Percentiles rank a stretch among this genome's conserved stretches.
phyloP scores from a whole-genome alignment of 805 yeast species.

The Saccharomycopsis amapae region DNA sequence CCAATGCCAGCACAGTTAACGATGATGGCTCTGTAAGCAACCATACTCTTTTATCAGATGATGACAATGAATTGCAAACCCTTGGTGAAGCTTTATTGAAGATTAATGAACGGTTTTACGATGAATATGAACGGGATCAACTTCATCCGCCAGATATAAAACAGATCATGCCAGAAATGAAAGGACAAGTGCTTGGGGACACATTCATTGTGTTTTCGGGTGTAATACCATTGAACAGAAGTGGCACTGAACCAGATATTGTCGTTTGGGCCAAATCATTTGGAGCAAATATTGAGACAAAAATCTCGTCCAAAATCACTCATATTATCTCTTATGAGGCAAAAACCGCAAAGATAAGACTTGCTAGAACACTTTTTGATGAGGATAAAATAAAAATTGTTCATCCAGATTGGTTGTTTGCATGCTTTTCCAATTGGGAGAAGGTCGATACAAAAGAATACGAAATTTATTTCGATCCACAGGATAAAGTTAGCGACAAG shows the following conservation, averaged over 20 bases:
- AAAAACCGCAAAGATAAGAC: constrained; percentile 75
- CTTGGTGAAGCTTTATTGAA: constrained; percentile 54
- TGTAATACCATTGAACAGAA: constrained; percentile 72
- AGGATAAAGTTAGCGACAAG: constrained; percentile 31
- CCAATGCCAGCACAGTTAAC: constrained; percentile 7
- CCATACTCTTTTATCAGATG: constrained; percentile 59
- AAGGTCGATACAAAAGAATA: constrained; percentile 57
- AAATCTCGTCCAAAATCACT: constrained; percentile 66
- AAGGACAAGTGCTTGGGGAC: constrained; percentile 57
- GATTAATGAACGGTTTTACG: constrained; percentile 65
- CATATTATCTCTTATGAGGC: constrained; percentile 81
- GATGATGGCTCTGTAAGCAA: constrained; percentile 28
- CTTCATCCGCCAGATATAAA: constrained; percentile 58
- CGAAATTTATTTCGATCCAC: constrained; percentile 44
- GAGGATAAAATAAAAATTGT: constrained; percentile 68
- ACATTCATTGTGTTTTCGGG: constrained; percentile 78
- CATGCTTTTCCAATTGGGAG: constrained; percentile 75
- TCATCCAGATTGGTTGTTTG: constrained; percentile 87
- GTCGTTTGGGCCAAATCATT: constrained; percentile 89
- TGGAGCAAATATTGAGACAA: constrained; percentile 78
- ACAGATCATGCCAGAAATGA: constrained; percentile 67
- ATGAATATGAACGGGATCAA: constrained; percentile 38
- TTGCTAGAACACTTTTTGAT: constrained; percentile 58
- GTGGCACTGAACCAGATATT: constrained; percentile 66
- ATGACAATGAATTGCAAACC: constrained; percentile 66